Conservation (phyloP, 2,329 filamentous ascomycete genomes). For the Gaeumannomyces tritici region DNA sequence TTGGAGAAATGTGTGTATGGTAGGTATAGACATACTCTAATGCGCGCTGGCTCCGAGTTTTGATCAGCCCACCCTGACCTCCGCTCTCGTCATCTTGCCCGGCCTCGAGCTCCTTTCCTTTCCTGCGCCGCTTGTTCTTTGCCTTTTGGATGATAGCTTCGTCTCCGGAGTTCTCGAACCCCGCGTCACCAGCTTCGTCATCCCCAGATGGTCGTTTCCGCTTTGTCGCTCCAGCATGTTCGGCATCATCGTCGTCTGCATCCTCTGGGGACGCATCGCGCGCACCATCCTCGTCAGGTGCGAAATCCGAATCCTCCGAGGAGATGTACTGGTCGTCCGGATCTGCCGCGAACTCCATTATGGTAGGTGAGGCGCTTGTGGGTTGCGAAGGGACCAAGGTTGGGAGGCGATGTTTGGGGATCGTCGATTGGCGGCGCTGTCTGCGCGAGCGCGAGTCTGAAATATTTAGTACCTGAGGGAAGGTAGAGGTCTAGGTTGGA, state of each 20-base stretch:
- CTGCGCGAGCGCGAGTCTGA: no score
- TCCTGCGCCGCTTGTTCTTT: conserved; percentile 43
- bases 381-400: background rate
- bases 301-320: conserved; percentile 66
- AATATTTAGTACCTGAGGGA: background rate
- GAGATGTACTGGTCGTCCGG: conserved; percentile 51
- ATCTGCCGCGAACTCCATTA: background rate
- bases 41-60: conserved; percentile 62
- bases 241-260: conserved; percentile 37
- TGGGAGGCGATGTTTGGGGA: background rate
- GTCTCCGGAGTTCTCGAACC: conserved; percentile 62
- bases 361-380: background rate
- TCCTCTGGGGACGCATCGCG: conserved; percentile 31
- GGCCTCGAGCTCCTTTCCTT: conserved; percentile 25
- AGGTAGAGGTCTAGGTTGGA: no score
- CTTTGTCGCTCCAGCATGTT: conserved; percentile 16
- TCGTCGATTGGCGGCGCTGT: background rate
- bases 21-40: conserved; percentile 44
- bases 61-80: conserved; percentile 55
- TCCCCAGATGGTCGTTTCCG: conserved; percentile 20
- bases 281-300: conserved; percentile 40
- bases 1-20: background rate
- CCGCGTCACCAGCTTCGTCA: conserved; percentile 32
- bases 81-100: conserved; percentile 25
- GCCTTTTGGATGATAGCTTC: conserved; percentile 58